Percentiles rank a stretch among this genome's conserved stretches.
These are phyloP conservation scores for Exophiala viscosa DNA, from an alignment of 2,329 filamentous ascomycete genomes.

Conservation along the genomic window DNA sequence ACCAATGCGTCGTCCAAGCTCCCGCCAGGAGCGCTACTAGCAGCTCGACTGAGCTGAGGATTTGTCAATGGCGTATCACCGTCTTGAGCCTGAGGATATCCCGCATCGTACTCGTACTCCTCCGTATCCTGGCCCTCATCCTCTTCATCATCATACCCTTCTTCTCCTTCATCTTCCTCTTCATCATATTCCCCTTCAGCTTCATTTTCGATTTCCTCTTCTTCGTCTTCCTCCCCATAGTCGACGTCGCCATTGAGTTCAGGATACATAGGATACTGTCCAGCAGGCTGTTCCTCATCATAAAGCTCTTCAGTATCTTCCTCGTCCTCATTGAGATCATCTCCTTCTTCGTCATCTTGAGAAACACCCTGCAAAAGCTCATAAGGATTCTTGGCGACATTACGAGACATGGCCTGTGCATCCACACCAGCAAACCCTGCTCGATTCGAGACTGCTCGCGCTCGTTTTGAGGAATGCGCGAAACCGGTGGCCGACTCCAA, in stretches of 20 bases:
- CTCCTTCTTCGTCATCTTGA: conserved; percentile 6
- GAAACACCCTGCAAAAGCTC: conserved; percentile 6
- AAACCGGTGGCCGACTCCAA: not conserved
- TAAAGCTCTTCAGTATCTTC: conserved; percentile 13
- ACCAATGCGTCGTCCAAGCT: conserved; percentile 28
- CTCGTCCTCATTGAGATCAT: conserved; percentile 6
- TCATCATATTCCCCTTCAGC: conserved; percentile 9
- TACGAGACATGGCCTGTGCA: not conserved
- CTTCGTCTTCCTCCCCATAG: conserved; percentile 2
- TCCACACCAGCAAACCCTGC: not conserved
- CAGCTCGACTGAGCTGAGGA: conserved; percentile 16
- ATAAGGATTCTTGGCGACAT: conserved; percentile 3
- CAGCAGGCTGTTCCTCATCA: conserved; percentile 8
- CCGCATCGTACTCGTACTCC: conserved; percentile 6
- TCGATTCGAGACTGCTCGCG: not conserved
- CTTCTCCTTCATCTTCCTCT: conserved; percentile 7
- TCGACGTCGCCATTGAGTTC: conserved; percentile 2
- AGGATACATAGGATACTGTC: not conserved
- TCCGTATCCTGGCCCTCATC: conserved; percentile 7
- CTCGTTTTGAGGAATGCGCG: conserved; percentile 8
- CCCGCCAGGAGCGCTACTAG: conserved; percentile 22
- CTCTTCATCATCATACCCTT: conserved; percentile 10
- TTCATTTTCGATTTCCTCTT: conserved; percentile 7
- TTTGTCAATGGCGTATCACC: conserved; percentile 14
- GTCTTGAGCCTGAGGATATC: not conserved